Evolutionary conservation across 352 stramenopile species (phyloP).

Genomic region (Globisporangium orthogonon): DNA sequence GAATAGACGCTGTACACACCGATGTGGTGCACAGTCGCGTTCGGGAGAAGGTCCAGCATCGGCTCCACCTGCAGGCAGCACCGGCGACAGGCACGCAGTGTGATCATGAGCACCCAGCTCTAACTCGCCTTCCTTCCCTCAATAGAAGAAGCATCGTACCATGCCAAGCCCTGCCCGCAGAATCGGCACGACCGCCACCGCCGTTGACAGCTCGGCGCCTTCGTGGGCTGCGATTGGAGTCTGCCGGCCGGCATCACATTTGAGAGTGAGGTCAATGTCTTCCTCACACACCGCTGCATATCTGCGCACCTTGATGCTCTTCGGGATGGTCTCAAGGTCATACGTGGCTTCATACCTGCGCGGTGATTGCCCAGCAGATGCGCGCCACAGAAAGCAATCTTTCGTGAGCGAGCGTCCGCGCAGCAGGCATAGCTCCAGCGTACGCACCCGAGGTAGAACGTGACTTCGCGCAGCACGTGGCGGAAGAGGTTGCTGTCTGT

Average conservation of each 20-base stretch:
- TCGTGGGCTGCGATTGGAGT: slow-evolving; percentile 68
- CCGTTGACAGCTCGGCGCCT: slow-evolving; percentile 87
- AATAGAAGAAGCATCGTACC: slow-evolving; percentile 16
- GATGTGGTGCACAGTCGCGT: slow-evolving; percentile 96
- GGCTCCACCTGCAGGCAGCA: slow-evolving; percentile 80
- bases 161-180: slow-evolving; percentile 90
- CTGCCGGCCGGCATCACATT: slow-evolving; percentile 13
- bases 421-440: too few species aligned
- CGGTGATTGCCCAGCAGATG: not conserved
- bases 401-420: not conserved
- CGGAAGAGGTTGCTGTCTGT: slow-evolving; percentile 93
- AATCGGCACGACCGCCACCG: slow-evolving; percentile 95
- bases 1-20: slow-evolving; percentile 54
- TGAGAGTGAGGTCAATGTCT: too few species aligned
- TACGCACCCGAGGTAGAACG: slow-evolving; percentile 95
- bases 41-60: slow-evolving; percentile 96
- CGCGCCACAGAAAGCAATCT: not conserved
- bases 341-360: slow-evolving; percentile 74
- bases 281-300: not conserved
- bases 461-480: slow-evolving; percentile 95
- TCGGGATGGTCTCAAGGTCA: slow-evolving; percentile 57
- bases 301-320: slow-evolving; percentile 57
- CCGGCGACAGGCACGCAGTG: not conserved
- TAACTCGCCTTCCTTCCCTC: too few species aligned
- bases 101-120: slow-evolving; percentile 1